Conservation (phyloP, 2,329 filamentous ascomycete genomes). For the Cordyceps cicadae region DNA sequence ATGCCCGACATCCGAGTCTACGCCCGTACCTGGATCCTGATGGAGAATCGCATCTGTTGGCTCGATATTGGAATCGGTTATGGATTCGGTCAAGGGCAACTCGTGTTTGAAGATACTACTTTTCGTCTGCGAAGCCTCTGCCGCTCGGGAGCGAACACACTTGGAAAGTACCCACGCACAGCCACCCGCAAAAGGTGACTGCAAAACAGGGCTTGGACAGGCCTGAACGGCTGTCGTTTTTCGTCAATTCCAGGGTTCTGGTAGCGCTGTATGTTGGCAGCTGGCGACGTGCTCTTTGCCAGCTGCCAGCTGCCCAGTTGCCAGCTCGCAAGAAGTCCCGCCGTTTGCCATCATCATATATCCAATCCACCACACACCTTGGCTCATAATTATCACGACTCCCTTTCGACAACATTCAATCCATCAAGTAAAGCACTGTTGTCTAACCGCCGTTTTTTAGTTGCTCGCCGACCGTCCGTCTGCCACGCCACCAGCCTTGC, state of each 20-base stretch:
- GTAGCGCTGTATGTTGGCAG: not conserved
- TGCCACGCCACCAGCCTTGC: slow-evolving; percentile 3
- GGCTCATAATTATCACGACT: not conserved
- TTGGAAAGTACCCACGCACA: too few relatives aligned
- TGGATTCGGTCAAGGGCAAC: too few relatives aligned
- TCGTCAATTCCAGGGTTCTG: not conserved
- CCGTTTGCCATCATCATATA: not conserved
- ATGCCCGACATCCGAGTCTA: slow-evolving; percentile 10
- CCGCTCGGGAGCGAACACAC: not conserved
- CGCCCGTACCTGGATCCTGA: slow-evolving; percentile 1
- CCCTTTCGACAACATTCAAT: not conserved
- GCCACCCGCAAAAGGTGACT: too few relatives aligned
- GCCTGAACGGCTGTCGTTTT: too few relatives aligned
- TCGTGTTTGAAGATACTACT: too few relatives aligned
- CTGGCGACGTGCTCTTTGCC: not conserved
- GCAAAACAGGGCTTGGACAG: too few relatives aligned
- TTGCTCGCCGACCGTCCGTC: not conserved
- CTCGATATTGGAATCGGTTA: too few relatives aligned
- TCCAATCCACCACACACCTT: not conserved
- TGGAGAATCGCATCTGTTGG: not conserved
- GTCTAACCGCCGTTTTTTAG: not conserved
- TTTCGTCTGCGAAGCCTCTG: not conserved
- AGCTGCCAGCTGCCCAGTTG: slow-evolving; percentile 1
- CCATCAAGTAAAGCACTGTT: not conserved
- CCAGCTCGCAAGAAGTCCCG: not conserved